phyloP scores from a whole-genome alignment of 2,329 filamentous ascomycete genomes.

The Trichoderma hamatum region DNA sequence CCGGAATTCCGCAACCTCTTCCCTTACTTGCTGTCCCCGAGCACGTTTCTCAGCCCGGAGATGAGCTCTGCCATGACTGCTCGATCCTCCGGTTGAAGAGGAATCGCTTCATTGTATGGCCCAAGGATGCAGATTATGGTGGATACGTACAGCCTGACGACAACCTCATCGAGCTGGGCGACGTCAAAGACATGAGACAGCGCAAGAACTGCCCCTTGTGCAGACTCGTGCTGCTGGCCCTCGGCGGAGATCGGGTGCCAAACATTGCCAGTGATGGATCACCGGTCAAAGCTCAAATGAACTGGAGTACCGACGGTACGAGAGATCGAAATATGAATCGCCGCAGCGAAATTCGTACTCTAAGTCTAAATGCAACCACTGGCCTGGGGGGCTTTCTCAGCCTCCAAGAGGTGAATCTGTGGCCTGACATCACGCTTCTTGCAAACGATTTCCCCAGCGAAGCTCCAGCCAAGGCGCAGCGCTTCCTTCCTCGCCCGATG shows the following conservation, averaged over 20 bases:
- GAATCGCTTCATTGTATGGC: not conserved
- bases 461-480: not conserved
- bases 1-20: not conserved
- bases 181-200: not conserved
- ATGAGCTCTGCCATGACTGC: not conserved
- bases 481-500: not conserved
- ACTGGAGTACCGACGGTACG: not conserved
- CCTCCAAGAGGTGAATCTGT: not conserved
- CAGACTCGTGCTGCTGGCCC: not conserved
- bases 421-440: not conserved
- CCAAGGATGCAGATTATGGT: not conserved
- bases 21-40: too few species aligned
- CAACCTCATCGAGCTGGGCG: not conserved
- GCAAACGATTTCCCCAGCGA: not conserved
- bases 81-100: not conserved
- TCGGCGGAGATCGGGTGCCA: not conserved
- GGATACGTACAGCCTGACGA: not conserved
- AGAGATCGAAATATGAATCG: not conserved
- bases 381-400: not conserved
- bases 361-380: not conserved
- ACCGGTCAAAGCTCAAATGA: not conserved
- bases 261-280: not conserved
- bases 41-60: not conserved
- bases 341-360: not conserved
- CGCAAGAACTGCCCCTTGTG: not conserved